Percentiles rank a stretch among this genome's conserved stretches.
Evolutionary conservation across 352 stramenopile species (phyloP).

Genomic region (Globisporangium middletonii): DNA sequence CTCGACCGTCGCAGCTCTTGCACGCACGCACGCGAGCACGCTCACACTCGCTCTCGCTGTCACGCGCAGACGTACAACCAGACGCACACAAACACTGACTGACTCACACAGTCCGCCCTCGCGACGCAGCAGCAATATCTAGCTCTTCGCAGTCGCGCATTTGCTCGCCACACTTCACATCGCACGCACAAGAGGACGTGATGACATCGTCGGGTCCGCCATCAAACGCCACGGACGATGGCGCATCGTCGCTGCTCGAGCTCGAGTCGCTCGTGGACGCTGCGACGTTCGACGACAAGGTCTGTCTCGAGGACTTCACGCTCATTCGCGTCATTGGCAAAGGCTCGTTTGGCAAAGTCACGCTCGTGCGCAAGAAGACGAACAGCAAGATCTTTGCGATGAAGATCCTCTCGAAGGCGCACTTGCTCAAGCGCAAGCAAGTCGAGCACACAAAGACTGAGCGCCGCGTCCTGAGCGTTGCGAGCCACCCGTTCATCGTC

Average conservation of each 20-base stretch:
- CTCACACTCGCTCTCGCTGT: no score
- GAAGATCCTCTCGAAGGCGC: constrained; percentile 89
- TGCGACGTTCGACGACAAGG: constrained; percentile 82
- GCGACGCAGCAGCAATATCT: no score
- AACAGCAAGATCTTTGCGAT: constrained; percentile 90
- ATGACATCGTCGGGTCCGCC: constrained; percentile 58
- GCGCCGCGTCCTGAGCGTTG: constrained; percentile 91
- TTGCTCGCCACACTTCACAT: background rate
- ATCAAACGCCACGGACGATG: constrained; percentile 9
- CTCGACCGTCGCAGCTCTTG: no score
- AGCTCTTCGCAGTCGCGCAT: no score
- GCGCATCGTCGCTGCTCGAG: constrained; percentile 37
- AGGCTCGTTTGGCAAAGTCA: constrained; percentile 86
- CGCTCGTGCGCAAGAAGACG: constrained; percentile 86
- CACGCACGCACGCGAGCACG: no score
- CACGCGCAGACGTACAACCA: no score
- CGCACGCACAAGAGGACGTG: constrained; percentile 11
- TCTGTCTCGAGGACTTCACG: constrained; percentile 87
- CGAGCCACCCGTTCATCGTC: constrained; percentile 97
- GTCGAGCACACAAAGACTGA: constrained; percentile 97
- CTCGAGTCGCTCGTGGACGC: constrained; percentile 67
- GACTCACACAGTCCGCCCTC: no score
- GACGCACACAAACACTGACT: no score
- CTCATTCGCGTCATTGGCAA: constrained; percentile 88
- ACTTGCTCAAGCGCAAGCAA: constrained; percentile 93